Base-by-base conservation (phyloP, 2,329 filamentous ascomycete genomes). In the Trichoderma sp. region DNA sequence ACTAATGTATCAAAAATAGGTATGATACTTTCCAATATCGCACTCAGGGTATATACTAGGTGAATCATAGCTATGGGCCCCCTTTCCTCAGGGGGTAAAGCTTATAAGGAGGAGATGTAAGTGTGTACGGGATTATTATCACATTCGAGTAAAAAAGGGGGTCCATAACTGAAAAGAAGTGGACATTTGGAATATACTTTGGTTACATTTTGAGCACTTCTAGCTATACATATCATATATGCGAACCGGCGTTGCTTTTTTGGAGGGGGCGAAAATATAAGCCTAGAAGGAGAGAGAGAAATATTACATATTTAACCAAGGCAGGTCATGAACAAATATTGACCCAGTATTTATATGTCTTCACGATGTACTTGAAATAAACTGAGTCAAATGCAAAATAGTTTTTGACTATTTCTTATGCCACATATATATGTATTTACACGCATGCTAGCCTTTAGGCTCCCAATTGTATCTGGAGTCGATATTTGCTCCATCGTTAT, bases 1-100 rank as follows among this genome's bases (percentile, higher is more conserved):
- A 18, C 59, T 72, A 64, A 71, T n/a, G n/a, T n/a, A n/a, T n/a
- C 9, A 12, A 62, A 2, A 18, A 41, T 16, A 94, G 93, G 84
- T 95, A 95, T 81, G 93, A 95, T 84, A 94, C 93, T 77, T 96
- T 95, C 86, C 94, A 96, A 86, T 96, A 96, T 85, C 91, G 94
- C 81, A 95, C 94, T 45, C 94, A 96, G 85, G 94, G 94, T 79
- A 96, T 96, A 84, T 96, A 96, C 84, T 96, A 89, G 71, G 27
- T 27, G 27, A 27, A 4, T 27, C 27, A 27, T 27, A 27, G 27
- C 27, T 4, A 27, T 27, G 4, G 27, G 27, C 27, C 27, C 27
- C 27, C 27, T 27, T 27, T 27, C 5, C 27, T 27, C 27, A 27
- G 27, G 27, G 27, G 27, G 3, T 4, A 27, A 27, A 27, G 27